Evolutionary conservation across 1,139 yeast species (phyloP), one percentile per base, ranked within the genome.

Genomic region (Lodderomyces margitis): DNA sequence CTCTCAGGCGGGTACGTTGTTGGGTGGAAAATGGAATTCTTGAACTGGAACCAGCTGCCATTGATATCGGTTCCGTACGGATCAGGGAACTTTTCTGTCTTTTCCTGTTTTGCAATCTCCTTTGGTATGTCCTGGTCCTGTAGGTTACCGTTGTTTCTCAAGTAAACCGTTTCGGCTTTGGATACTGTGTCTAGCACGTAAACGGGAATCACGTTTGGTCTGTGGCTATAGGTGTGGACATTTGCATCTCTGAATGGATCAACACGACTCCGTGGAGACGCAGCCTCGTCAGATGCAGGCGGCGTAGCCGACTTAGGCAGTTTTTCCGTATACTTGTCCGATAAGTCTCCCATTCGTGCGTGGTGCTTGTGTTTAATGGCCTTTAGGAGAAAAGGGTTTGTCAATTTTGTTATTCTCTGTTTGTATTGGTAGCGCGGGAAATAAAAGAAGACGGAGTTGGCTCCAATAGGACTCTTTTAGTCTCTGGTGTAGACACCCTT

Each of bases 131-230:
- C n/a, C n/a, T n/a, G n/a, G 33, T 23, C 12, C 24, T 37, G 25
- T 9, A 23, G 8, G 25, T 23, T 30, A 19, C 16, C 15, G 34
- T 6, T 30, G 7, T 14, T 30, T 19, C n/a, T 10, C 34, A 16
- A 14, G 32, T 28, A 9, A 15, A 5, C 11, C 4, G 19, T 37
- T 9, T 25, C 20, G 2, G 69, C 74, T 51, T 67, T 71, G 0
- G 80, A 66, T 14, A 81, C 57, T 27, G 77, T 67, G 46, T 80
- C 83, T 31, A 81, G 58, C 0, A 79, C 86, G 56, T 76, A 81
- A 0, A 81, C 78, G 11, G 40, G 40, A 4, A 69, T 62, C 35
- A 66, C 61, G 41, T 66, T 68, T 16, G 76, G 65, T 40, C 56
- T 56, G 44, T 70, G 74, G 41, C 61, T 58, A 52, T 73, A 73